Evolutionary conservation across 2,329 filamentous ascomycete species (phyloP).

Genomic region (Stachybotrys chartarum): DNA sequence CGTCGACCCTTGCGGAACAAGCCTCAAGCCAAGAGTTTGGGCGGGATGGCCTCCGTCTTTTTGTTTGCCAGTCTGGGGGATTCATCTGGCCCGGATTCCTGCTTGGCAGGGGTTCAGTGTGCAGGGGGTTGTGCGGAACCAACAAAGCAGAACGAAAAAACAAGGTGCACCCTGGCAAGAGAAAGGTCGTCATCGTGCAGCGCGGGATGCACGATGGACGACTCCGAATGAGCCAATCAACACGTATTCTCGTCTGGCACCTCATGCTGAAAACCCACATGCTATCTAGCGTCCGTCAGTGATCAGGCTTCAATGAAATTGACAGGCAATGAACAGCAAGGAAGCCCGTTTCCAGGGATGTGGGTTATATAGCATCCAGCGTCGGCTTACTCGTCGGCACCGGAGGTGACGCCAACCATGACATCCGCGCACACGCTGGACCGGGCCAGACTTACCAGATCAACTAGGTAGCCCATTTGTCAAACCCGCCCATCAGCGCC

Average conservation of each 20-base stretch:
- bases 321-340: too few relatives aligned
- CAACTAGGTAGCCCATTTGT: slow-evolving; percentile 10
- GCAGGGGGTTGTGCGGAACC: not conserved
- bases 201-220: not conserved
- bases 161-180: not conserved
- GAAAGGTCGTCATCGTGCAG: not conserved
- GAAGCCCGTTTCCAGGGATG: too few relatives aligned
- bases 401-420: too few relatives aligned
- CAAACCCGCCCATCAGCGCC: slow-evolving; percentile 15
- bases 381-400: too few relatives aligned
- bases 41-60: not conserved
- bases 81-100: not conserved
- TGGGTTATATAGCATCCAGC: too few relatives aligned
- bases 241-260: not conserved
- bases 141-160: not conserved
- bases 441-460: too few relatives aligned
- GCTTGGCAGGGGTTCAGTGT: not conserved
- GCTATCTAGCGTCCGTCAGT: not conserved
- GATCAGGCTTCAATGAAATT: slow-evolving; percentile 3
- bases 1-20: not conserved
- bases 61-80: not conserved
- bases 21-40: not conserved
- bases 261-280: slow-evolving; percentile 8
- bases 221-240: not conserved
- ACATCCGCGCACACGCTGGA: too few relatives aligned